Conservation (phyloP, 163 green algal species). For the Scenedesmus sp. region DNA sequence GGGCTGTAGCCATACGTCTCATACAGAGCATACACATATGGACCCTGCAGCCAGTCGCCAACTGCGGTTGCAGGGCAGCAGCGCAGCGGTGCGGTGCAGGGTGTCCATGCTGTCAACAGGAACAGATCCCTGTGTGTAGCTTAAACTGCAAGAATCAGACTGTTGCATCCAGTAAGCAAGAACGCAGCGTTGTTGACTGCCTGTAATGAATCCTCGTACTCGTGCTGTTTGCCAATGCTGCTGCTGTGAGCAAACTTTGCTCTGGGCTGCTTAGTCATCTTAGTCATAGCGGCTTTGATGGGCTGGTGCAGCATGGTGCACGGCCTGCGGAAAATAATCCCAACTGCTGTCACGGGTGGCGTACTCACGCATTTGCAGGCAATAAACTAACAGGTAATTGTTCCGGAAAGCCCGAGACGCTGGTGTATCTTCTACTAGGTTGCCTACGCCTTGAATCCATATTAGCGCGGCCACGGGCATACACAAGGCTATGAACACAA, state of each 20-base stretch:
- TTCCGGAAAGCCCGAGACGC: conserved; percentile 81
- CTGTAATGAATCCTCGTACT: not conserved
- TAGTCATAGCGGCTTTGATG: not conserved
- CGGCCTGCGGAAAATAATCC: not conserved
- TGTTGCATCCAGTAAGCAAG: not conserved
- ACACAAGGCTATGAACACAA: conserved; percentile 1
- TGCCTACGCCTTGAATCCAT: conserved; percentile 50
- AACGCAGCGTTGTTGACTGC: not conserved
- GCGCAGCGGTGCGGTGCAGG: not conserved
- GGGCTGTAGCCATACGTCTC: conserved; percentile 91
- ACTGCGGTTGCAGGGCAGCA: conserved; percentile 67
- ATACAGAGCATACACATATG: conserved; percentile 95
- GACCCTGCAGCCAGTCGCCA: conserved; percentile 95
- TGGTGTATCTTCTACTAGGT: conserved; percentile 30
- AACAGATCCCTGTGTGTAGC: not conserved
- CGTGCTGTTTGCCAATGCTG: not conserved
- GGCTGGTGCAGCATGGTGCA: not conserved
- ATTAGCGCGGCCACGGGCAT: conserved; percentile 41
- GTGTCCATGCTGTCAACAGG: not conserved
- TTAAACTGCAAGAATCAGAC: too few species aligned
- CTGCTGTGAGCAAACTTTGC: not conserved
- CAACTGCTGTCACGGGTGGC: not conserved
- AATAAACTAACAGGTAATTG: conserved; percentile 90
- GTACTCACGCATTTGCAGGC: conserved; percentile 73
- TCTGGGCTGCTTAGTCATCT: not conserved